Conservation (phyloP, 2,329 filamentous ascomycete genomes). For the Fusarium dlaminii region DNA sequence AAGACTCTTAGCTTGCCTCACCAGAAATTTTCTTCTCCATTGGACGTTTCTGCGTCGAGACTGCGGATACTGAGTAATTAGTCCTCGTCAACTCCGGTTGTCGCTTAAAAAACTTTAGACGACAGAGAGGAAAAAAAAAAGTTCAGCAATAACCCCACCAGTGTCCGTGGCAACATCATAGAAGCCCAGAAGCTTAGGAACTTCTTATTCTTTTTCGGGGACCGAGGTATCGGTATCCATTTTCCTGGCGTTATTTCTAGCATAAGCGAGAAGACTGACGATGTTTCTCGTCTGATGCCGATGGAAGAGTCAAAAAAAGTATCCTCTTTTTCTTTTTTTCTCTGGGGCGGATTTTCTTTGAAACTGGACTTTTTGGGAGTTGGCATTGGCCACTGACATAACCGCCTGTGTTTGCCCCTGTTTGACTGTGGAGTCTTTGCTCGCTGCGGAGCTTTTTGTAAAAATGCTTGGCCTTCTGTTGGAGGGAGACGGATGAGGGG, state of each 20-base stretch:
- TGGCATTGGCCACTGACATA: conserved; percentile 29
- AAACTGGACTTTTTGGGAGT: conserved; percentile 1
- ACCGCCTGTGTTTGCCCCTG: conserved; percentile 33
- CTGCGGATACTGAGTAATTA: conserved; percentile 38
- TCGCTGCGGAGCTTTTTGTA: conserved; percentile 28
- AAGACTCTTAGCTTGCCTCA: conserved; percentile 20
- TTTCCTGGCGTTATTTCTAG: background rate
- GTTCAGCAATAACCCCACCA: conserved; percentile 31
- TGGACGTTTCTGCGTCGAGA: conserved; percentile 23
- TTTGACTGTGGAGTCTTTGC: conserved; percentile 33
- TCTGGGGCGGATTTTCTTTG: background rate
- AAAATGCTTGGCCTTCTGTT: conserved; percentile 34
- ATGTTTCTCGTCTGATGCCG: conserved; percentile 22
- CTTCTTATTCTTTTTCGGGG: conserved; percentile 24
- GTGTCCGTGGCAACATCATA: conserved; percentile 38
- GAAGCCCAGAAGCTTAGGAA: conserved; percentile 14
- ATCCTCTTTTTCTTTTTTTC: conserved; percentile 21
- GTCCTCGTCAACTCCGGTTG: conserved; percentile 40
- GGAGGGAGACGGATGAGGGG: conserved; percentile 18
- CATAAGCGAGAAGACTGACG: conserved; percentile 20
- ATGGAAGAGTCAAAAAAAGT: background rate
- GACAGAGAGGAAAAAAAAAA: background rate
- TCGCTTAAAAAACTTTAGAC: conserved; percentile 19
- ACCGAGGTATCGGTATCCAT: conserved; percentile 2
- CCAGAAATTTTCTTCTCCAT: conserved; percentile 6